Percentiles rank a stretch among this genome's conserved stretches.
phyloP scores from a whole-genome alignment of 176 grass and related monocot genomes.

The Cenchrus purpureus region DNA sequence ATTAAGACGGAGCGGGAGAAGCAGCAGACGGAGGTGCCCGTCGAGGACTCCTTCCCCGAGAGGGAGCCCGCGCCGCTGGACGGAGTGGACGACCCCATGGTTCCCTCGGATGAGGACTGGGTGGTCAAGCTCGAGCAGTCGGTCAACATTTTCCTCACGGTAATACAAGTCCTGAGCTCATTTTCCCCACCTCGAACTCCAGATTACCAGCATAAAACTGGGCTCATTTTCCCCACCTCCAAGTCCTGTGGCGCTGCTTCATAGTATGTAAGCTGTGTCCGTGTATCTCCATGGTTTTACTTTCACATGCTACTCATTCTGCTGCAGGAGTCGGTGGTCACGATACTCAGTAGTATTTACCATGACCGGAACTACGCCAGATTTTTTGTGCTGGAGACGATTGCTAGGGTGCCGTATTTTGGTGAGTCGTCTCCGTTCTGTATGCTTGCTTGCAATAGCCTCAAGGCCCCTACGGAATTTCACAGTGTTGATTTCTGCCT shows the following conservation, averaged over 20 bases:
- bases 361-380: constrained; percentile 80
- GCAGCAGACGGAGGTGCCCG: constrained; percentile 41
- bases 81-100: neutral
- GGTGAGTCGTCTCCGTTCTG: constrained; percentile 52
- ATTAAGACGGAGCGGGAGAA: constrained; percentile 45
- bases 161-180: constrained; percentile 28
- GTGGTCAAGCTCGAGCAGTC: constrained; percentile 70
- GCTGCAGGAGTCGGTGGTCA: constrained; percentile 69
- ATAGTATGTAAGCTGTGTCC: neutral
- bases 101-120: constrained; percentile 40
- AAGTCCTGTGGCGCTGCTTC: neutral
- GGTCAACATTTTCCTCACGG: constrained; percentile 72
- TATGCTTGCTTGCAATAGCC: neutral
- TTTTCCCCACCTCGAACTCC: too few relatives aligned
- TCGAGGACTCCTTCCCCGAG: constrained; percentile 57
- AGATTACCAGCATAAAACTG: neutral
- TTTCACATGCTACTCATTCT: neutral
- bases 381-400: constrained; percentile 92
- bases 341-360: constrained; percentile 61
- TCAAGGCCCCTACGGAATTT: neutral
- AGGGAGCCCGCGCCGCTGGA: constrained; percentile 41
- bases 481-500: neutral
- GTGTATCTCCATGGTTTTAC: neutral
- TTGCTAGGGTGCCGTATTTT: constrained; percentile 94
- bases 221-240: neutral